These are phyloP conservation scores for Hypoxylon sp. DNA, from an alignment of 2,329 filamentous ascomycete species.

Conservation along the genomic window DNA sequence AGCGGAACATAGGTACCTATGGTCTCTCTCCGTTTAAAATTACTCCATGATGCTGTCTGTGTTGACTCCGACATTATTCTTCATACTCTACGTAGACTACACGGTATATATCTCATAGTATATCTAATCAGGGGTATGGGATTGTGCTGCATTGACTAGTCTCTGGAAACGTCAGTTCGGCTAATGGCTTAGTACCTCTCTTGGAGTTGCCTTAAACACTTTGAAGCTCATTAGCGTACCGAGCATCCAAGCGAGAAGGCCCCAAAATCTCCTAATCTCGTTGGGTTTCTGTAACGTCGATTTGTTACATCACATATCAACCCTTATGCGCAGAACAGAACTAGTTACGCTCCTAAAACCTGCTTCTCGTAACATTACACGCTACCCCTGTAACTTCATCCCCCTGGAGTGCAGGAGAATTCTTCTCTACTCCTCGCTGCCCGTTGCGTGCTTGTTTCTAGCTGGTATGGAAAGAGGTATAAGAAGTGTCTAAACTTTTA, in stretches of 20 bases:
- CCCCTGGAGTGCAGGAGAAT: neutral
- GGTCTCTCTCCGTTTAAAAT: neutral
- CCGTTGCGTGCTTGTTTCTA: conserved; percentile 1
- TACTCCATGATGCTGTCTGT: neutral
- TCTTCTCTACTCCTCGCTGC: conserved; percentile 4
- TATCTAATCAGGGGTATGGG: conserved; percentile 19
- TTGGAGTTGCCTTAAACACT: neutral
- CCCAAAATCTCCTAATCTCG: conserved; percentile 9
- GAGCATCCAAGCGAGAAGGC: conserved; percentile 9
- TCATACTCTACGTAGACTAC: conserved; percentile 6
- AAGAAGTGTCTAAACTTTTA: neutral
- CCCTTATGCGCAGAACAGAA: neutral
- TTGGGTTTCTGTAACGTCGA: conserved; percentile 7
- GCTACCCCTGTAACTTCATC: neutral
- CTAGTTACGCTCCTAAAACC: neutral
- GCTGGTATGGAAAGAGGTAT: neutral
- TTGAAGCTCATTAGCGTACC: conserved; percentile 7
- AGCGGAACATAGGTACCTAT: conserved; percentile 2
- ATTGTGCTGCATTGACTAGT: conserved; percentile 16
- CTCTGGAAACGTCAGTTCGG: conserved; percentile 9
- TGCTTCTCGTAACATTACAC: neutral
- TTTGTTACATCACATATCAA: conserved; percentile 17
- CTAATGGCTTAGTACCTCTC: neutral
- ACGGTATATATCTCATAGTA: neutral
- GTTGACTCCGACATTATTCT: neutral